phyloP scores from a whole-genome alignment of 179 eudicot genomes.

The Pouteria campechiana region DNA sequence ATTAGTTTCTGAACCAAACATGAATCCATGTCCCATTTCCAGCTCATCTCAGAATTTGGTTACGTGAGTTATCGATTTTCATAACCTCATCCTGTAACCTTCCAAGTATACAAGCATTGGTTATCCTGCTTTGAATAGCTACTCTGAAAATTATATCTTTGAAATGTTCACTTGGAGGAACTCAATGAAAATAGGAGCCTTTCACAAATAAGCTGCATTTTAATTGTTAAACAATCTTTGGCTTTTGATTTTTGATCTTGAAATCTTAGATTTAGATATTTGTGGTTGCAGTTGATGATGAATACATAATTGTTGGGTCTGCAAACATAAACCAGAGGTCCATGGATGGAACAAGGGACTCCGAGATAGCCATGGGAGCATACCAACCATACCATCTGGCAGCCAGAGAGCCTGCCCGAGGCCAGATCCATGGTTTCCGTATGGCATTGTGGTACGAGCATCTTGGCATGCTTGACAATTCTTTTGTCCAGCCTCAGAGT shows the following conservation, averaged over 20 bases:
- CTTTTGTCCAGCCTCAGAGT: conserved; percentile 31
- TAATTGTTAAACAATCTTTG: background rate
- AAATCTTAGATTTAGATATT: background rate
- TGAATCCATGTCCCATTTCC: too few relatives aligned
- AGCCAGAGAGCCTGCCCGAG: conserved; percentile 32
- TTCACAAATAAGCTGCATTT: too few relatives aligned
- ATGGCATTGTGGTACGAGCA: conserved; percentile 77
- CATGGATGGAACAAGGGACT: conserved; percentile 78
- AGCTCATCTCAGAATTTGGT: too few relatives aligned
- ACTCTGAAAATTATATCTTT: too few relatives aligned
- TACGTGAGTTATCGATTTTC: too few relatives aligned
- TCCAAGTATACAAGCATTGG: too few relatives aligned
- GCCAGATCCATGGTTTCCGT: conserved; percentile 57
- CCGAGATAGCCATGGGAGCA: conserved; percentile 88
- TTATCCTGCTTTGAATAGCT: too few relatives aligned
- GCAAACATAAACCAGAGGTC: conserved; percentile 88
- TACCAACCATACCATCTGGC: conserved; percentile 52
- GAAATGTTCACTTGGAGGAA: too few relatives aligned
- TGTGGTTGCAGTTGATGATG: conserved; percentile 67
- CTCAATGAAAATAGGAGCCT: too few relatives aligned
- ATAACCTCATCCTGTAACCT: too few relatives aligned
- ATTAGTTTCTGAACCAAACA: too few relatives aligned
- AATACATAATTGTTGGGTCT: conserved; percentile 75
- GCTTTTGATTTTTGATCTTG: background rate
- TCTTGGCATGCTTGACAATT: conserved; percentile 46